phyloP scores from a whole-genome alignment of 345 rosid genomes.

The Jatropha curcas region DNA sequence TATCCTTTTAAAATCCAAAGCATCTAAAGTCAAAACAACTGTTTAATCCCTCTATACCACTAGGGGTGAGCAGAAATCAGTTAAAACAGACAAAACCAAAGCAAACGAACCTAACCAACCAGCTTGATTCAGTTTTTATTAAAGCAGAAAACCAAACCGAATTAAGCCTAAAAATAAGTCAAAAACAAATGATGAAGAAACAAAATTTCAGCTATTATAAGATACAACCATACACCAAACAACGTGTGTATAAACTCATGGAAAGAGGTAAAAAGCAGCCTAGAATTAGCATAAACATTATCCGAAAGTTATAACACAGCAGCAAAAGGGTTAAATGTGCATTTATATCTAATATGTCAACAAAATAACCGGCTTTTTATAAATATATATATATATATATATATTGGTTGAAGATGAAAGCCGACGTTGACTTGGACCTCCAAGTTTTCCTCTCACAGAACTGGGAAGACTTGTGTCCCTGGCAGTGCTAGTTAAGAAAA shows the following conservation, averaged over 20 bases:
- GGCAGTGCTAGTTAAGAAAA: slow-evolving; percentile 54
- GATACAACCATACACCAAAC: background rate
- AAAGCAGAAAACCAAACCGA: no score
- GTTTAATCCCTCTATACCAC: no score
- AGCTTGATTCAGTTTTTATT: no score
- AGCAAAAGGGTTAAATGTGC: background rate
- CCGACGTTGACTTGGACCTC: slow-evolving; percentile 97
- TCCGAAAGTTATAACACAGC: background rate
- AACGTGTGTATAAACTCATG: background rate
- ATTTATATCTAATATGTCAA: slow-evolving; percentile 5
- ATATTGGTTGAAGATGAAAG: slow-evolving; percentile 55
- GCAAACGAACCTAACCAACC: no score
- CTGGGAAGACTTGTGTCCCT: slow-evolving; percentile 55
- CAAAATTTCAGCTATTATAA: background rate
- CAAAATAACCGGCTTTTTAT: slow-evolving; percentile 4
- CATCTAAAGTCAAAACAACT: no score
- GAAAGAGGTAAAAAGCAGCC: background rate
- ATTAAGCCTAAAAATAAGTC: no score
- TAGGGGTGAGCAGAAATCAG: no score
- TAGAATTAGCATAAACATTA: background rate
- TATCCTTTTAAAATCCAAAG: no score
- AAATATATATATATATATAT: background rate
- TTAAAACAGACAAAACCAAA: no score
- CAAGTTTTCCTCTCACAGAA: slow-evolving; percentile 82
- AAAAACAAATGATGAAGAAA: background rate